Evolutionary conservation across 2,329 filamentous ascomycete genomes (phyloP), one percentile per base, ranked within the genome.

Genomic region (Alternaria sp.): DNA sequence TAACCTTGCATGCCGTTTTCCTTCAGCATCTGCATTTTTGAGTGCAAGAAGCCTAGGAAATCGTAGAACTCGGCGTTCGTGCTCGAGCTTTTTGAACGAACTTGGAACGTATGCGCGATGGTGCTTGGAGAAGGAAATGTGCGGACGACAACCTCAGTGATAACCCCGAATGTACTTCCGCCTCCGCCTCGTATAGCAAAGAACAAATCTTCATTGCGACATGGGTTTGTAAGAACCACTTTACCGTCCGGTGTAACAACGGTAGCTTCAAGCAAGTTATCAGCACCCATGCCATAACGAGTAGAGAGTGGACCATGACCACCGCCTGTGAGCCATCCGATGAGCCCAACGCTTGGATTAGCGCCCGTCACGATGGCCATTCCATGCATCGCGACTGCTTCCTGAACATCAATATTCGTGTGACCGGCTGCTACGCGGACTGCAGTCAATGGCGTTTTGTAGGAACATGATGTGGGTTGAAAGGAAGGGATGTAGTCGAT

Each of bases 301-400:
- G 49, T 40, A 2, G n/a, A 79, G 32, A 87, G 67, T 9, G 82
- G 82, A 16, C 80, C 81, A 71, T 87, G 83, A 0, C 85, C 85
- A 20, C 83, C 85, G 2, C 82, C 84, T 0, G 81, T 67, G 2
- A 77, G 63, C 66, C 80, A 82, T 0, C 81, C 80, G 4, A 78
- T 69, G 2, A 82, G 68, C 5, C 81, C 80, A 0, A 82, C 80
- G 22, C 68, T 63, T 4, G 68, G 68, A 32, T 73, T 71, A 14
- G 63, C 61, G 7, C 72, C 72, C 7, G 67, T 70, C 8, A 72
- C 70, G 7, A 72, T 49, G 11, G 71, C 60, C 3, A 43, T 49
- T 22, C 49, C 49, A 28, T 67, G 38, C 9, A 16, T 20, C 20
- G 46, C 65, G 10, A 74, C 45, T 36, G 58, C 63, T 18, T 56